Evolutionary conservation across 495 filamentous ascomycete genomes (phyloP).

Genomic region (Tuber aestivum): DNA sequence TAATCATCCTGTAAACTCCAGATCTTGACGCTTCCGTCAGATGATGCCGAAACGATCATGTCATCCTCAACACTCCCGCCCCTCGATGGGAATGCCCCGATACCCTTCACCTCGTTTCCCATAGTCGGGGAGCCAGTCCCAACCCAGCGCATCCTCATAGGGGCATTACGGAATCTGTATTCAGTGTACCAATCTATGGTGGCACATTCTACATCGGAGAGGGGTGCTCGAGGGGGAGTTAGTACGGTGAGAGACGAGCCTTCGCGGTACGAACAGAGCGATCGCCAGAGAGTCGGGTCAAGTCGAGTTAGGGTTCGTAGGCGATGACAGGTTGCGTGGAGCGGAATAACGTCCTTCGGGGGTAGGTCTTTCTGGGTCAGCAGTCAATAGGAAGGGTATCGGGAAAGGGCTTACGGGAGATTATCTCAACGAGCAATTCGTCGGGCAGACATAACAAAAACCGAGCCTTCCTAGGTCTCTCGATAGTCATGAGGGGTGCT

Average conservation of each 20-base stretch:
- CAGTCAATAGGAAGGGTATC: neutral
- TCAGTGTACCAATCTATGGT: constrained; percentile 41
- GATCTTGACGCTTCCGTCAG: constrained; percentile 36
- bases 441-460: constrained; percentile 31
- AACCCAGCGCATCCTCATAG: constrained; percentile 35
- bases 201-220: constrained; percentile 8
- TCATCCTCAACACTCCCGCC: constrained; percentile 18
- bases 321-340: constrained; percentile 35
- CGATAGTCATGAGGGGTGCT: neutral
- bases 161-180: constrained; percentile 40
- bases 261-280: constrained; percentile 32
- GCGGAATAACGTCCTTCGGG: constrained; percentile 33
- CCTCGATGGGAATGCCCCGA: constrained; percentile 24
- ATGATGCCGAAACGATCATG: constrained; percentile 35
- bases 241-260: constrained; percentile 12
- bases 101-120: constrained; percentile 36
- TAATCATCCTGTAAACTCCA: constrained; percentile 26
- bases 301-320: constrained; percentile 35
- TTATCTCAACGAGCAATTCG: constrained; percentile 38
- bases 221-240: constrained; percentile 17
- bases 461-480: neutral
- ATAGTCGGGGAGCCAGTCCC: constrained; percentile 17
- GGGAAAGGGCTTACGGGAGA: constrained; percentile 29
- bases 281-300: constrained; percentile 37
- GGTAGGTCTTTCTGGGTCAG: constrained; percentile 32